Evolutionary conservation across 1,284 basidiomycete genomes (phyloP), one percentile per base, ranked within the genome.

Genomic region (Heterobasidion occidentale): DNA sequence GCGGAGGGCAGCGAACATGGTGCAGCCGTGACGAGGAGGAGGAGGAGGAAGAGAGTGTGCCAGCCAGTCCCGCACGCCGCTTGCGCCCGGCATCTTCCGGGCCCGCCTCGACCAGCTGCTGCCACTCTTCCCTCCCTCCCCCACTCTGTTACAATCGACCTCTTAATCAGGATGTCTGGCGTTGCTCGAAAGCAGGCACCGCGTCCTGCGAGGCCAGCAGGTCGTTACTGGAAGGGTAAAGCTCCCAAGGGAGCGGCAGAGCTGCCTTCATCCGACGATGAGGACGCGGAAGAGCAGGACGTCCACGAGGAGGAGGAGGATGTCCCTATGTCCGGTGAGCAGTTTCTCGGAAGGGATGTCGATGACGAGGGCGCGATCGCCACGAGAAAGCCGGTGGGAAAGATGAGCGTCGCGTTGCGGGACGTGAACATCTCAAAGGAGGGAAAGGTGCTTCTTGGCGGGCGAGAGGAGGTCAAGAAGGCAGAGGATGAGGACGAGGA

Each of bases 171-270:
- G 27, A 47, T 47, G 46, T 47, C 46, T 47, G n/a, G 17, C 8
- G 47, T 35, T 35, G 47, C 27, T 46, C 77, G 83, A 56, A 90
- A 90, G 63, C 81, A 81, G 59, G 88, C 88, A 12, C 80, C 86
- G 15, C 81, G 89, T 17, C 76, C 84, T 9, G 78, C 88, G 19
- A 76, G 79, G 51, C 88, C 90, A 12, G 89, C 83, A 6, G 86
- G 81, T 19, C 84, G 89, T 7, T 92, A 92, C 69, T 88, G 88
- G 85, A 88, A 88, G 63, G 89, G 90, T 56, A 91, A 91, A 63
- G 89, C 84, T 0, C 90, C 90, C 1, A 90, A 90, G 69, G 88
- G 88, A 51, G 78, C 74, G 46, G 71, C 71, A 1, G 80, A 81
- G 35, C 71, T 74, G 35, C 46, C 61, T 9, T 64, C 64, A 45